Evolutionary conservation across 192 early-diverging fungal genomes (phyloP).

Genomic region (Podila epicladia): DNA sequence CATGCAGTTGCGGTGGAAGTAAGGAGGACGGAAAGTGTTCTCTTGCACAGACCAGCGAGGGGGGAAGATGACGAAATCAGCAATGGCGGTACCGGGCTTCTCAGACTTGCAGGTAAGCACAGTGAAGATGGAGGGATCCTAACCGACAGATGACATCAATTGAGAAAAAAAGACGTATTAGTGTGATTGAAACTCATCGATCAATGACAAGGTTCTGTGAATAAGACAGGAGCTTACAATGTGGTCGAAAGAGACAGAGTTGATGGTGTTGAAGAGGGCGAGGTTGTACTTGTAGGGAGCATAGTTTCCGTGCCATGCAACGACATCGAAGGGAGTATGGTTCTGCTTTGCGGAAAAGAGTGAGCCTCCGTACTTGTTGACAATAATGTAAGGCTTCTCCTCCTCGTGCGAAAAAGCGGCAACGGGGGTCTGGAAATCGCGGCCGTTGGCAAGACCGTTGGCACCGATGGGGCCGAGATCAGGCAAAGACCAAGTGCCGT

Average conservation of each 20-base stretch:
- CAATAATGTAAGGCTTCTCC: constrained; percentile 68
- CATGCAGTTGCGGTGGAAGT: constrained; percentile 98
- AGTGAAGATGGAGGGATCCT: constrained; percentile 98
- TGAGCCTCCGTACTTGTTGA: constrained; percentile 87
- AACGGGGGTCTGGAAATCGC: constrained; percentile 91
- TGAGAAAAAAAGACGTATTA: background rate
- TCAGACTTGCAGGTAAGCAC: constrained; percentile 92
- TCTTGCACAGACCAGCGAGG: constrained; percentile 94
- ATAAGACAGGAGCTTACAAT: constrained; percentile 56
- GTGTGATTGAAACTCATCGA: background rate
- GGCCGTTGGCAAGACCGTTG: constrained; percentile 94
- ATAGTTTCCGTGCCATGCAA: constrained; percentile 99
- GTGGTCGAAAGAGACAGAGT: constrained; percentile 93
- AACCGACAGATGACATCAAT: background rate
- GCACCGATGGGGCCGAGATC: constrained; percentile 95
- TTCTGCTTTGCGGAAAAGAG: constrained; percentile 76
- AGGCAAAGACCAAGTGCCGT: constrained; percentile 92
- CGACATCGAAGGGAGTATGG: constrained; percentile 95
- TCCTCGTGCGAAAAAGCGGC: constrained; percentile 75
- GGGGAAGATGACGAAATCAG: constrained; percentile 98
- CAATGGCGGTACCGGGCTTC: constrained; percentile 84
- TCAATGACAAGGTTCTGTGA: background rate
- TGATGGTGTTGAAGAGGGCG: constrained; percentile 82
- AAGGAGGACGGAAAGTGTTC: constrained; percentile 93
- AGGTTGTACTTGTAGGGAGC: constrained; percentile 95